phyloP scores from a whole-genome alignment of 2,329 filamentous ascomycete genomes.

The Cytospora schulzeri region DNA sequence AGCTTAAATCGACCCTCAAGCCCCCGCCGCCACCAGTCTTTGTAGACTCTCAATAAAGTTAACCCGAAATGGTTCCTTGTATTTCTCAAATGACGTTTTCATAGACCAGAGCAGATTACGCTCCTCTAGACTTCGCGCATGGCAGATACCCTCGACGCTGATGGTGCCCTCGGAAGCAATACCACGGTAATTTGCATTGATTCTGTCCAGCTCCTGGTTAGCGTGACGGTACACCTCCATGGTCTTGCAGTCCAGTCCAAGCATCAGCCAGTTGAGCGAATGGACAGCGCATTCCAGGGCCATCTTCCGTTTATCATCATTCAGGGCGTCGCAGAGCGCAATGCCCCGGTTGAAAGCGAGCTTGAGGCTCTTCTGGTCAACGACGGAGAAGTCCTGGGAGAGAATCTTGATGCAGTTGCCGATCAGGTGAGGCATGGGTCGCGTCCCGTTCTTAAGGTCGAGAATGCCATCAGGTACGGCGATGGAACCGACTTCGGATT shows the following conservation, averaged over 20 bases:
- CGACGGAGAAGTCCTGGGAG: not conserved
- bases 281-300: slow-evolving; percentile 6
- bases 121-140: slow-evolving; percentile 2
- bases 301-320: slow-evolving; percentile 2
- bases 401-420: slow-evolving; percentile 18
- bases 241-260: slow-evolving; percentile 19
- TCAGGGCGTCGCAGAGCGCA: slow-evolving; percentile 23
- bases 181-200: not conserved
- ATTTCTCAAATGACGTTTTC: not conserved
- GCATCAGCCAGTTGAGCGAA: slow-evolving; percentile 16
- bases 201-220: slow-evolving; percentile 4
- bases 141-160: not conserved
- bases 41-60: slow-evolving; percentile 10
- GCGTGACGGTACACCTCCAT: slow-evolving; percentile 11
- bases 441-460: slow-evolving; percentile 11
- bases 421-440: slow-evolving; percentile 7
- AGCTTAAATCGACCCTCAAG: too few species aligned
- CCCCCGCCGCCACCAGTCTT: not conserved
- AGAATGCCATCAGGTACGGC: not conserved
- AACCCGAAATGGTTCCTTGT: slow-evolving; percentile 7
- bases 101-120: slow-evolving; percentile 1
- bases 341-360: slow-evolving; percentile 3
- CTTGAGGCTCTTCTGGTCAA: slow-evolving; percentile 4
- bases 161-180: not conserved
- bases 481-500: not conserved